Conservation (phyloP, 208 protist species). For the Trypanosoma vivax region DNA sequence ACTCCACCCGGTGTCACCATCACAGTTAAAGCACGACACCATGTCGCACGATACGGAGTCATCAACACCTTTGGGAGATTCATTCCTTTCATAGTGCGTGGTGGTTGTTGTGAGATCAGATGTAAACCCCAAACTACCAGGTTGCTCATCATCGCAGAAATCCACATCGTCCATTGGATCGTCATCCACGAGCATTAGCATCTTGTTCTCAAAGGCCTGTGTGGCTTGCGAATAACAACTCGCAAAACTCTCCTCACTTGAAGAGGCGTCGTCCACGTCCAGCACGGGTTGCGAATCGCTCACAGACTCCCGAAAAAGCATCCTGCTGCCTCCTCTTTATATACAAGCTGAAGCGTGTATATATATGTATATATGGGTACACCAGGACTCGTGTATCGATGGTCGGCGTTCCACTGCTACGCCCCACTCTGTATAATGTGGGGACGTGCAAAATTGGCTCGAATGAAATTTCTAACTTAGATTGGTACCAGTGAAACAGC, state of each 20-base stretch:
- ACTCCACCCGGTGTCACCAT: conserved; percentile 11
- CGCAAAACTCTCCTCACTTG: conserved; percentile 16
- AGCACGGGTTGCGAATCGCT: conserved; percentile 1
- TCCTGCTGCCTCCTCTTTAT: too few species aligned
- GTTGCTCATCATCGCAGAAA: not conserved
- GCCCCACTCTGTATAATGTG: too few species aligned
- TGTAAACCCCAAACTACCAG: not conserved
- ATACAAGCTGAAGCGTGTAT: too few species aligned
- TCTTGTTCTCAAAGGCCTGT: conserved; percentile 21
- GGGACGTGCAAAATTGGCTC: too few species aligned
- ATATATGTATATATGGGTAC: too few species aligned
- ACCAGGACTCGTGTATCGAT: too few species aligned
- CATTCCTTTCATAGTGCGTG: too few species aligned
- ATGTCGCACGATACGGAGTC: too few species aligned
- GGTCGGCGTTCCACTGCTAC: too few species aligned
- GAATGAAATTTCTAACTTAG: too few species aligned
- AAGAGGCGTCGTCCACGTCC: conserved; percentile 11
- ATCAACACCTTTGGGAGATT: not conserved
- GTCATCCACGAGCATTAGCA: conserved; percentile 10
- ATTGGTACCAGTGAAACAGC: too few species aligned
- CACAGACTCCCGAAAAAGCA: conserved; percentile 22
- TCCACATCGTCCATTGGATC: conserved; percentile 2
- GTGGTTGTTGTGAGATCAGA: not conserved
- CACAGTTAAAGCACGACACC: conserved; percentile 5
- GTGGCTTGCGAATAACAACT: conserved; percentile 22